Evolutionary conservation across 768 basidiomycete genomes (phyloP), one percentile per base, ranked within the genome.

Genomic region (Tubosaeta brunneosetosa): DNA sequence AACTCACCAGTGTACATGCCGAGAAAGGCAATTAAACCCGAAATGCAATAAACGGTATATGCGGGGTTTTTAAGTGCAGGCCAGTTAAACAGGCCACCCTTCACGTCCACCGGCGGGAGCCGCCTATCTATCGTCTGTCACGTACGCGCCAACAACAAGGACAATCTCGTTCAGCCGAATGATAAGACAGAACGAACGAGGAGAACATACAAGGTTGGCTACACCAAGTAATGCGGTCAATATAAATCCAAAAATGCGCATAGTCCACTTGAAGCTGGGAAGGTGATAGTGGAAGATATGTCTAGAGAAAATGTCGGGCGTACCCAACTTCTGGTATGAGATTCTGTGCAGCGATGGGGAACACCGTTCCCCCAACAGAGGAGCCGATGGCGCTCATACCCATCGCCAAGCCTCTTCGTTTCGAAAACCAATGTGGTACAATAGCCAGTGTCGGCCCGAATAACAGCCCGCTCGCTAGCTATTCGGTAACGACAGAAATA

Each of bases 391-490:
- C 84, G 10, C 77, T 71, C 16, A 86, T 52, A 2, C 87, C 86
- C 66, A 88, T 65, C 0, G 81, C 86, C 4, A 82, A 52, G 0
- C 80, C 78, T 36, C 81, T 71, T 33, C 70, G 74, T 52, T 71
- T 77, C 53, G 80, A 78, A 71, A 88, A 90, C 87, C 88, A 91
- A 63, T 90, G 87, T 1, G 84, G 77, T 1, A 86, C 64, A 29
- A 85, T 71, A 1, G 80, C 79, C 4, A 81, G 67, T 3, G 81
- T 76, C 0, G 84, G 82, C 4, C 83, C 81, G 44, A 85, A 88
- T 8, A 88, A 72, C 8, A 83, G 67, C 3, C 87, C 86, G 31
- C 72, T 72, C 10, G 75, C 75, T 6, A 69, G 19, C 70, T 71
- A 11, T 43, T 32, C 14, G 25, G 19, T 3, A 14, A 1, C 11